These are phyloP conservation scores for Leptosphaerulina australis DNA, from an alignment of 2,329 filamentous ascomycete genomes.

Conservation along the genomic window DNA sequence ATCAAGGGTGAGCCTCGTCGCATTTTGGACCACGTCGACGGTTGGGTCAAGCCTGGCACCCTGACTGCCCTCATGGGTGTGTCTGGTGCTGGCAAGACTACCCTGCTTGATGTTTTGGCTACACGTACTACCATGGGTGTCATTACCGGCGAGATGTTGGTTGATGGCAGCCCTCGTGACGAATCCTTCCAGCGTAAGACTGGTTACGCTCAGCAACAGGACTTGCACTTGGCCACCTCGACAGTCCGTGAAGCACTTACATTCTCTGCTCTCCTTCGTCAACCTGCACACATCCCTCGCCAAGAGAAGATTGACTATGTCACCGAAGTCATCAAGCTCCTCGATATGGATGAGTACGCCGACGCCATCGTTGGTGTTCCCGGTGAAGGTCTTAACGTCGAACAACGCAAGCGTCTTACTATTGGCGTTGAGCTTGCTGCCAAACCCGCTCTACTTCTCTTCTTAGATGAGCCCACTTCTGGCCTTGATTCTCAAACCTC, in stretches of 20 bases:
- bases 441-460: slow-evolving; percentile 86
- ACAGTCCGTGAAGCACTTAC: slow-evolving; percentile 87
- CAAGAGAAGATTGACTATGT: slow-evolving; percentile 86
- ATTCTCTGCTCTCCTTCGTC: slow-evolving; percentile 85
- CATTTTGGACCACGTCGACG: slow-evolving; percentile 84
- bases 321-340: slow-evolving; percentile 84
- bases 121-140: slow-evolving; percentile 88
- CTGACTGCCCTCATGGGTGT: slow-evolving; percentile 87
- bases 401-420: slow-evolving; percentile 77
- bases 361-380: slow-evolving; percentile 90
- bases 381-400: slow-evolving; percentile 75
- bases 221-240: slow-evolving; percentile 81
- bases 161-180: slow-evolving; percentile 75
- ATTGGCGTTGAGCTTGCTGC: slow-evolving; percentile 96
- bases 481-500: slow-evolving; percentile 93
- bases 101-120: slow-evolving; percentile 83
- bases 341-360: slow-evolving; percentile 89
- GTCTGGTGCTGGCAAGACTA: slow-evolving; percentile 92
- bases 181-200: slow-evolving; percentile 89
- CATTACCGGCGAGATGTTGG: slow-evolving; percentile 84
- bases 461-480: slow-evolving; percentile 93
- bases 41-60: slow-evolving; percentile 92
- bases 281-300: slow-evolving; percentile 73
- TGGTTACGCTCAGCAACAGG: slow-evolving; percentile 90
- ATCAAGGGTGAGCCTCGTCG: slow-evolving; percentile 78